Evolutionary conservation across 352 stramenopile species (phyloP).

Genomic region (Thalassiosira pacifica): DNA sequence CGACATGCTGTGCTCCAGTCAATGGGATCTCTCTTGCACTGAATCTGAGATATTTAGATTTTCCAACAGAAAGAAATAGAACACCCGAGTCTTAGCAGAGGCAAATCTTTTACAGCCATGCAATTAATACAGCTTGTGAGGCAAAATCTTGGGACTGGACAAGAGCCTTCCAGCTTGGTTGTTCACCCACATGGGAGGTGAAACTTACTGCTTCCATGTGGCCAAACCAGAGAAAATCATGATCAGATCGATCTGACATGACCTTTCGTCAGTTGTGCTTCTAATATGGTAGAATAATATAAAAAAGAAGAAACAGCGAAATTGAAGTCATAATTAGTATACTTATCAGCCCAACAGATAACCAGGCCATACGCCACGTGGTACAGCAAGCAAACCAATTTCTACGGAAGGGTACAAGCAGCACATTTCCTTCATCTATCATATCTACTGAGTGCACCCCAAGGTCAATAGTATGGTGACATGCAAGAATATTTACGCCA

Average conservation of each 20-base stretch:
- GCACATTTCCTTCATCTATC: no score
- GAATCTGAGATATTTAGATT: neutral
- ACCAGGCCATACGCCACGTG: no score
- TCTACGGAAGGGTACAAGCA: no score
- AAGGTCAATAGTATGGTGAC: no score
- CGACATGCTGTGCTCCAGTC: no score
- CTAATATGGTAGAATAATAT: conserved; percentile 27
- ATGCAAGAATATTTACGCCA: no score
- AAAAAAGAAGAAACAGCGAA: conserved; percentile 42
- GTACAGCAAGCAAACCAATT: no score
- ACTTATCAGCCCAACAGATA: no score
- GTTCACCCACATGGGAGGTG: neutral
- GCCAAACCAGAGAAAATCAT: neutral
- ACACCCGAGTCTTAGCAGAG: neutral
- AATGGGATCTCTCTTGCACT: neutral
- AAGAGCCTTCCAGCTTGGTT: neutral
- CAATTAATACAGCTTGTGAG: neutral
- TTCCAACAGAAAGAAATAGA: neutral
- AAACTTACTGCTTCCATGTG: neutral
- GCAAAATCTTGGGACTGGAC: neutral
- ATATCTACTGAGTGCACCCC: no score
- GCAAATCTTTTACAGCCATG: neutral
- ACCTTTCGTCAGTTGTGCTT: conserved; percentile 8
- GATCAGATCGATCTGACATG: neutral
- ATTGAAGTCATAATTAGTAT: no score